Percentiles rank a stretch among this genome's conserved stretches.
Conservation (phyloP, 805 yeast genomes). For the Dipodascopsis tothii region DNA sequence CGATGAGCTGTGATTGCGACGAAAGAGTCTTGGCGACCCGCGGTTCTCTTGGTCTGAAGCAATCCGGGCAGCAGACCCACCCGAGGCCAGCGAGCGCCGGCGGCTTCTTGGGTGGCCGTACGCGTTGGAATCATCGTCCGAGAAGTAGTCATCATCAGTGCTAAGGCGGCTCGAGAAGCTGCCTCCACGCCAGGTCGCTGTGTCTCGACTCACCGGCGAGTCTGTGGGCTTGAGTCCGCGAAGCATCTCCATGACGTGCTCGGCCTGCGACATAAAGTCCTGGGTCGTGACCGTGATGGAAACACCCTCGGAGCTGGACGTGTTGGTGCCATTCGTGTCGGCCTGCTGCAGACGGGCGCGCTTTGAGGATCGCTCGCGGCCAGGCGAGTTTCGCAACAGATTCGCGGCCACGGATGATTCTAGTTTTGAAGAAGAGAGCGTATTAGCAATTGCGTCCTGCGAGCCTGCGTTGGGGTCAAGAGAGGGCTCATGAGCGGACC, state of each 20-base stretch:
- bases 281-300: constrained; percentile 15
- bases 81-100: too few relatives aligned
- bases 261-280: constrained; percentile 28
- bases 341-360: constrained; percentile 9
- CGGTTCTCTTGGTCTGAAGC: too few relatives aligned
- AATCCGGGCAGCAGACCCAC: too few relatives aligned
- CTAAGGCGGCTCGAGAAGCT: not conserved
- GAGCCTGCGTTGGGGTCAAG: not conserved
- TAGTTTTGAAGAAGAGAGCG: not conserved
- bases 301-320: not conserved
- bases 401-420: not conserved
- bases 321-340: not conserved
- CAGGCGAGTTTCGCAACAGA: constrained; percentile 6
- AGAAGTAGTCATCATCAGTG: not conserved
- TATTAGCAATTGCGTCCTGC: not conserved
- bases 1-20: too few relatives aligned
- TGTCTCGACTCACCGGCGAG: constrained; percentile 4
- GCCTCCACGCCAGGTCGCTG: not conserved
- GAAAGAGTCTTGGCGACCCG: too few relatives aligned
- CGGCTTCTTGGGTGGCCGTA: too few relatives aligned
- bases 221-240: constrained; percentile 8
- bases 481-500: constrained; percentile 1
- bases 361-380: constrained; percentile 16
- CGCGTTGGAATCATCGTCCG: not conserved
- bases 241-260: constrained; percentile 25